These are phyloP conservation scores for Lactarius tabidus DNA, from an alignment of 768 basidiomycete genomes.

Conservation along the genomic window DNA sequence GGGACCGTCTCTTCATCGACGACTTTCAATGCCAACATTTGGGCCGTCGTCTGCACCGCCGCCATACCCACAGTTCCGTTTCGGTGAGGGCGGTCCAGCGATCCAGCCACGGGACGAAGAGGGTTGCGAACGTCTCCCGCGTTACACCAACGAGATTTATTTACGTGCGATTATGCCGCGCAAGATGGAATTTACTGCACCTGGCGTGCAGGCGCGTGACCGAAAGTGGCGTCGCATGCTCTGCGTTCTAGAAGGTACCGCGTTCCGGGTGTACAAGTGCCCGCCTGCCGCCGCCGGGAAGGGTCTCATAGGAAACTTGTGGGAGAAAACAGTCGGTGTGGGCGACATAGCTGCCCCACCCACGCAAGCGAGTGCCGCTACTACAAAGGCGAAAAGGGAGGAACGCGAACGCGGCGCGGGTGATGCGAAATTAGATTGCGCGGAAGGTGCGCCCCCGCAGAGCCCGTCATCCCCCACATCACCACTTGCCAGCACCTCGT, in stretches of 20 bases:
- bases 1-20: conserved; percentile 48
- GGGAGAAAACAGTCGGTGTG: conserved; percentile 74
- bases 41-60: conserved; percentile 57
- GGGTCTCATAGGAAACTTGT: conserved; percentile 58
- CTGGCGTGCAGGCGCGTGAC: conserved; percentile 85
- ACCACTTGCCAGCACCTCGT: background rate
- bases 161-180: conserved; percentile 78
- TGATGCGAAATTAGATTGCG: conserved; percentile 6
- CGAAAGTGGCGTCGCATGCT: conserved; percentile 88
- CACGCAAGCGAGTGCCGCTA: conserved; percentile 28
- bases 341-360: conserved; percentile 45
- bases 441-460: background rate
- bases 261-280: conserved; percentile 69
- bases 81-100: conserved; percentile 26
- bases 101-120: conserved; percentile 71
- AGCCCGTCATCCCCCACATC: background rate
- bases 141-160: conserved; percentile 78
- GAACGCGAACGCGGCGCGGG: conserved; percentile 20
- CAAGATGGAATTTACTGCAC: conserved; percentile 88
- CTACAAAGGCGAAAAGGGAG: conserved; percentile 33
- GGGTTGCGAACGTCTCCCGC: conserved; percentile 73
- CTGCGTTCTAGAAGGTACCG: conserved; percentile 91
- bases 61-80: conserved; percentile 55
- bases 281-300: conserved; percentile 46
- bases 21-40: conserved; percentile 69